Percentiles rank a stretch among this genome's conserved stretches.
Conservation (phyloP, 208 protist genomes). For the Herpetomonas samuelpessoai region DNA sequence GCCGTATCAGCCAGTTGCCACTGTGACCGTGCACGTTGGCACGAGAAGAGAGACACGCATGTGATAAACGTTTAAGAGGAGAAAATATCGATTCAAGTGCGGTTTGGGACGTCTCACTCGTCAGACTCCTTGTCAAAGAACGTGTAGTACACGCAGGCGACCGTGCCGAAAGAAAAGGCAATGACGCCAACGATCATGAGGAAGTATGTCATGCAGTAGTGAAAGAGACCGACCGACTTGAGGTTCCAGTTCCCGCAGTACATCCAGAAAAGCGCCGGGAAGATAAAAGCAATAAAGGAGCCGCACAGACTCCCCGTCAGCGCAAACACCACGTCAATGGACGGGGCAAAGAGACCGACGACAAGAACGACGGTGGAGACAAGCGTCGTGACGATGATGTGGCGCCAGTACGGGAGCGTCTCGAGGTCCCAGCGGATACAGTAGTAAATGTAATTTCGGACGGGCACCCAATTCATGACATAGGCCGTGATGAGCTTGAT, state of each 20-base stretch:
- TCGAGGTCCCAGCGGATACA: slow-evolving; percentile 50
- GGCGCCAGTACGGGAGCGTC: slow-evolving; percentile 65
- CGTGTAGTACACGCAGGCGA: slow-evolving; percentile 22
- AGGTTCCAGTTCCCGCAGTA: slow-evolving; percentile 22
- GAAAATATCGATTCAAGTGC: no score
- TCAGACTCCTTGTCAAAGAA: slow-evolving; percentile 10
- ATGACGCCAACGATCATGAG: slow-evolving; percentile 25
- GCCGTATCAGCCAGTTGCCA: no score
- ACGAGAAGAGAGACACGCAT: no score
- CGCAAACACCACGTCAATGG: slow-evolving; percentile 65
- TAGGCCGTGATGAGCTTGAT: slow-evolving; percentile 63
- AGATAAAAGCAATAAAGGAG: slow-evolving; percentile 44
- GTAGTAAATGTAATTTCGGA: slow-evolving; percentile 61
- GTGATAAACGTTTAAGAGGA: no score
- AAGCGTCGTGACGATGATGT: slow-evolving; percentile 32
- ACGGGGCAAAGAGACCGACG: slow-evolving; percentile 64
- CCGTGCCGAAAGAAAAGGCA: slow-evolving; percentile 36
- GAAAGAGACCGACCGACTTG: slow-evolving; percentile 11
- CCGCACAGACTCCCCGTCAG: slow-evolving; percentile 34
- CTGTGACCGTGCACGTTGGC: no score
- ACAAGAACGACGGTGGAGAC: slow-evolving; percentile 38
- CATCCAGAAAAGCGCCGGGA: slow-evolving; percentile 36
- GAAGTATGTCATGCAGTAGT: slow-evolving; percentile 22
- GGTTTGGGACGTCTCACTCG: no score
- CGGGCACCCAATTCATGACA: slow-evolving; percentile 61